phyloP scores from a whole-genome alignment of 441 rosid genomes.

The Pelargonium exstipulatum region DNA sequence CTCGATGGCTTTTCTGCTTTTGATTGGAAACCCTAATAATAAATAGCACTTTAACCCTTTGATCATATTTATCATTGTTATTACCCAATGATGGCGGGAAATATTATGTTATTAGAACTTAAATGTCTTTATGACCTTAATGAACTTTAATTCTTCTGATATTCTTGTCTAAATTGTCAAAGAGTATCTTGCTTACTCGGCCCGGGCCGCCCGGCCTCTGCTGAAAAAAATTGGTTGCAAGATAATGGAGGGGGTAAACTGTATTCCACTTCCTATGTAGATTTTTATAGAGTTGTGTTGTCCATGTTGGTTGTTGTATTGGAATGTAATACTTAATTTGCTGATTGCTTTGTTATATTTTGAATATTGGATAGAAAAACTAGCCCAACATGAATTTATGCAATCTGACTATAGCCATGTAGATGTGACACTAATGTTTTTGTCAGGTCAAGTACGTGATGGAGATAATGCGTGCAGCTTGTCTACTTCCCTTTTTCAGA shows the following conservation, averaged over 20 bases:
- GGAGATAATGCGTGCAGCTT: constrained; percentile 13
- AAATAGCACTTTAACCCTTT: background rate
- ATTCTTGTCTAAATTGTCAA: background rate
- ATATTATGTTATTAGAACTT: too few relatives aligned
- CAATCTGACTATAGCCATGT: background rate
- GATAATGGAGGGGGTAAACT: background rate
- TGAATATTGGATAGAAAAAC: too few relatives aligned
- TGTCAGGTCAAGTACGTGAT: constrained; percentile 9
- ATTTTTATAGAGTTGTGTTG: too few relatives aligned
- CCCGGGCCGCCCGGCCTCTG: background rate
- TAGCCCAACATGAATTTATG: background rate
- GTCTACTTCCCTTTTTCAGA: constrained; percentile 15
- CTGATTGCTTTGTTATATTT: too few relatives aligned
- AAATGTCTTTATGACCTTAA: too few relatives aligned
- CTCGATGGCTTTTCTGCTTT: background rate
- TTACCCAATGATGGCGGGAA: too few relatives aligned
- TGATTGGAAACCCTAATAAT: background rate
- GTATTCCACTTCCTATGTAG: too few relatives aligned
- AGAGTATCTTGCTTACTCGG: background rate
- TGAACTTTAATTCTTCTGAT: background rate
- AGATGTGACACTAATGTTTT: background rate
- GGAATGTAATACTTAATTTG: too few relatives aligned
- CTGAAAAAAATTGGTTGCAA: background rate
- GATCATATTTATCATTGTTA: too few relatives aligned
- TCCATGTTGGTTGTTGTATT: too few relatives aligned